Percentiles rank a stretch among this genome's conserved stretches.
These are phyloP conservation scores for Xerocomus potaroensis DNA, from an alignment of 768 basidiomycete genomes.

Conservation along the genomic window DNA sequence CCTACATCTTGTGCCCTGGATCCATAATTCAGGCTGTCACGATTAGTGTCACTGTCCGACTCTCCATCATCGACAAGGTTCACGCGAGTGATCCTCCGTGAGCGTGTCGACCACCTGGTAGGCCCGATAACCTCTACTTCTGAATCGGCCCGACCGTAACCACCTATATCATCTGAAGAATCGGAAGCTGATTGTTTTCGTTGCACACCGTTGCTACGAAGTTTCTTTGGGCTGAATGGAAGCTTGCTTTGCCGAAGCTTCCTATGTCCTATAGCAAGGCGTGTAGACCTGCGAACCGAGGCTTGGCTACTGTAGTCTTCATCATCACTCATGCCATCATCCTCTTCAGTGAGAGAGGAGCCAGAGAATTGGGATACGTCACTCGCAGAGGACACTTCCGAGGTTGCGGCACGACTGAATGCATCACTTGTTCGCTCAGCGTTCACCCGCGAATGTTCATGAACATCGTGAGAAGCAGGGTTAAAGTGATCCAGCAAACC, in stretches of 20 bases:
- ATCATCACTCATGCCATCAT: conserved; percentile 15
- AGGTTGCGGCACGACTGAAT: conserved; percentile 2
- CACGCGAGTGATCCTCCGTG: conserved; percentile 36
- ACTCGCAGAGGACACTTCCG: conserved; percentile 11
- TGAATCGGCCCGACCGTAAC: conserved; percentile 33
- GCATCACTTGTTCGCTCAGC: conserved; percentile 31
- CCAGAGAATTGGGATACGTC: conserved; percentile 10
- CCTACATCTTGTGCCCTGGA: background rate
- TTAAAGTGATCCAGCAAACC: conserved; percentile 52
- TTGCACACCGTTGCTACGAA: conserved; percentile 33
- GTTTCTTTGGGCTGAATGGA: conserved; percentile 68
- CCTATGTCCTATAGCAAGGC: conserved; percentile 5
- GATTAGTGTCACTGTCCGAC: conserved; percentile 33
- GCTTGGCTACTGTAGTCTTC: conserved; percentile 4
- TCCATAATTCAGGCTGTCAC: conserved; percentile 22
- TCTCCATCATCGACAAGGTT: conserved; percentile 31
- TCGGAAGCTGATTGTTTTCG: conserved; percentile 25
- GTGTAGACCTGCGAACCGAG: conserved; percentile 16
- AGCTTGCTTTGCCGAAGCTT: conserved; percentile 32
- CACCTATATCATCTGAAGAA: conserved; percentile 40
- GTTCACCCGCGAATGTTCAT: conserved; percentile 54
- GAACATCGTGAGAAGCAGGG: conserved; percentile 50
- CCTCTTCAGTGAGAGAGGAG: conserved; percentile 28
- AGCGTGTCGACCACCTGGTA: conserved; percentile 47
- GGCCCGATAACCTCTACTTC: conserved; percentile 20